Evolutionary conservation across 129 eudicot genomes (phyloP), one percentile per base, ranked within the genome.

Genomic region (Erigeron canadensis): DNA sequence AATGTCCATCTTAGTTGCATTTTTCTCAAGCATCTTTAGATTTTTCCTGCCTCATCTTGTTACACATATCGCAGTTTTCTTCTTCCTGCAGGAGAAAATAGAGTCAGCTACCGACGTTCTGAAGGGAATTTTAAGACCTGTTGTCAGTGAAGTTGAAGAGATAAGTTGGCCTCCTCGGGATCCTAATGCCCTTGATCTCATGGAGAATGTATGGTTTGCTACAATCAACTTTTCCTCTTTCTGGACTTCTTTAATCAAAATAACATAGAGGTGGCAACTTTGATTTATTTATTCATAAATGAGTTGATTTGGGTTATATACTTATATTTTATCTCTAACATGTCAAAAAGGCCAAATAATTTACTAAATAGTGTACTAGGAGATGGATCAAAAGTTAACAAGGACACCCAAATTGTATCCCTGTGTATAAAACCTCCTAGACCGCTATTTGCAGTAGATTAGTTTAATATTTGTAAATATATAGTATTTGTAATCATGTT

Each of bases 101-200:
- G 96, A 94, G 77, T 87, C 96, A 41, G 84, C 96, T 34, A 94
- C 99, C 19, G 99, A 94, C 54, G 85, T 90, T 86, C 99, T 94
- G 18, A 87, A 94, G 81, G 87, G 86, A 62, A 86, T 94, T 51
- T 74, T 94, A 65, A 77, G 73, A 71, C 97, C 90, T 6, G 88
- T 84, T 9, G 80, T 90, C 69, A 96, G 77, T 71, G 89, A 84
- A 63, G 91, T 65, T 38, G 92, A 83, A 48, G 99, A 94, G 85
- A 84, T 83, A 55, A 50, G 77, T 70, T 94, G 99, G 99, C 97
- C 99, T 65, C 99, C 97, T 63, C 77, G 82, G 59, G 89, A 94
- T 55, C 94, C 94, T 46, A 83, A 81, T 23, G 86, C 96, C 75
- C 82, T 94, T 38, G 50, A n/a, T 82, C 91, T 73, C 60, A 89